Percentiles rank a stretch among this genome's conserved stretches.
phyloP scores from a whole-genome alignment of 2,329 filamentous ascomycete genomes.

The Sporothrix euskadiensis region DNA sequence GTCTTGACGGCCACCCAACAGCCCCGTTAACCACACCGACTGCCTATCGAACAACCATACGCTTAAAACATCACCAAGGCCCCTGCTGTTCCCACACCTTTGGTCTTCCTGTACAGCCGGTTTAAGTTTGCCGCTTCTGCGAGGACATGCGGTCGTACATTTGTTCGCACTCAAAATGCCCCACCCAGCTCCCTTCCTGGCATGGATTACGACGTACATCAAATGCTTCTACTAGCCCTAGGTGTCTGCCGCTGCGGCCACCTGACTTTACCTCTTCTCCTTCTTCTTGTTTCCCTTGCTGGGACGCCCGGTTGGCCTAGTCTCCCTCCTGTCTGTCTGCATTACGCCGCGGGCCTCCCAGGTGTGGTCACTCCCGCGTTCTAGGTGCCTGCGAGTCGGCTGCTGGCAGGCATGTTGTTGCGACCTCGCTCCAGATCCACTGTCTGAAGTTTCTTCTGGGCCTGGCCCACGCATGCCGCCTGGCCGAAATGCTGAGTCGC shows the following conservation, averaged over 20 bases:
- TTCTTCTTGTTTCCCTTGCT: not conserved
- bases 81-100: not conserved
- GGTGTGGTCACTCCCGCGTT: not conserved
- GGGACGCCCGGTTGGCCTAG: not conserved
- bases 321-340: not conserved
- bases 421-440: not conserved
- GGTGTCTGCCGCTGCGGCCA: not conserved
- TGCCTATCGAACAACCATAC: constrained; percentile 4
- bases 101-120: not conserved
- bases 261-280: not conserved
- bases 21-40: not conserved
- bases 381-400: constrained; percentile 9
- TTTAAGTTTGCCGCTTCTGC: not conserved
- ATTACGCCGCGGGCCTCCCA: not conserved
- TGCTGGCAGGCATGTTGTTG: constrained; percentile 10
- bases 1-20: not conserved
- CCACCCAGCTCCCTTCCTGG: not conserved
- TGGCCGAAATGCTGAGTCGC: constrained; percentile 7
- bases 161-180: not conserved
- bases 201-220: not conserved
- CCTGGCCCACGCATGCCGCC: not conserved
- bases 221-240: constrained; percentile 9
- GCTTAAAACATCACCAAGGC: not conserved
- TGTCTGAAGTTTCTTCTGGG: not conserved
- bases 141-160: not conserved